Conservation (phyloP, 169 alveolate species). For the Toxoplasma gondii region DNA sequence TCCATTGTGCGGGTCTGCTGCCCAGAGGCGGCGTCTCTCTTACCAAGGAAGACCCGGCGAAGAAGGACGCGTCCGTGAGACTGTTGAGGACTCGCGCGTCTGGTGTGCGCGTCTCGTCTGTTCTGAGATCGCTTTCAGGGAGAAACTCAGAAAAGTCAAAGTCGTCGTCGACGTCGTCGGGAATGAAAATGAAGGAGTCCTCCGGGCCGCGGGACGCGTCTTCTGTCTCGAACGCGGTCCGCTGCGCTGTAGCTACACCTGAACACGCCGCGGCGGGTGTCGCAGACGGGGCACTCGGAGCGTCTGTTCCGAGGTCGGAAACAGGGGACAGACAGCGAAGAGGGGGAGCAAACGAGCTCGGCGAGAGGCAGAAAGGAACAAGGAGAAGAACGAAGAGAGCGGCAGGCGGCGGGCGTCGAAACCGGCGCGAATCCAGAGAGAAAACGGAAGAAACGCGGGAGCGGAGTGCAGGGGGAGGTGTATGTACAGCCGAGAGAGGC, state of each 20-base stretch:
- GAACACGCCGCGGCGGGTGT: background rate
- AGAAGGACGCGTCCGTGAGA: background rate
- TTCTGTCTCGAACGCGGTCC: background rate
- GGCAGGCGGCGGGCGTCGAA: background rate
- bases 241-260: background rate
- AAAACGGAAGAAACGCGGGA: too few species aligned
- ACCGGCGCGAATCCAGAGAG: too few species aligned
- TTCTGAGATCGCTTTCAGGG: background rate
- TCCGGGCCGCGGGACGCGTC: background rate
- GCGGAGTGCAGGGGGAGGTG: too few species aligned
- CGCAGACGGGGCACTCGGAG: background rate
- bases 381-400: background rate
- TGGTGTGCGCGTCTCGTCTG: background rate
- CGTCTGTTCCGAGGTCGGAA: background rate
- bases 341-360: too few species aligned
- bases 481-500: too few species aligned
- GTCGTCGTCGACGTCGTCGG: background rate
- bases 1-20: background rate
- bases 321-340: background rate
- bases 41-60: background rate
- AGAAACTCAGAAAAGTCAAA: background rate
- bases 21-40: background rate
- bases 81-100: background rate
- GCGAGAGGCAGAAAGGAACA: too few species aligned
- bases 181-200: slow-evolving; percentile 5